phyloP scores from a whole-genome alignment of 345 rosid genomes.

The Pugionium cornutum region DNA sequence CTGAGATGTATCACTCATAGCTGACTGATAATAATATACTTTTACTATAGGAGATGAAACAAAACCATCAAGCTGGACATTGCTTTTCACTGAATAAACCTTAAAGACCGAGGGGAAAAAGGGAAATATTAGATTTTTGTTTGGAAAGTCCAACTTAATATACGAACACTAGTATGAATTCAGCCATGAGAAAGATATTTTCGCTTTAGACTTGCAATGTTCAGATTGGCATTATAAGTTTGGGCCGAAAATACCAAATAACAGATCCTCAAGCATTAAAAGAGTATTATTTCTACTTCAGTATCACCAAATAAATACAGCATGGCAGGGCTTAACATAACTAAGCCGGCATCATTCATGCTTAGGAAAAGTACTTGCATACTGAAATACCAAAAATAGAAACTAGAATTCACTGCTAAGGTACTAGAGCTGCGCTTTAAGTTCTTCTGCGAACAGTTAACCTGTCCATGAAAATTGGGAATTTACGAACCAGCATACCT shows the following conservation, averaged over 20 bases:
- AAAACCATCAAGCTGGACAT: slow-evolving; percentile 59
- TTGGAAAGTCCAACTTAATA: slow-evolving; percentile 15
- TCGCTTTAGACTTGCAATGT: slow-evolving; percentile 13
- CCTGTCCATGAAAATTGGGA: slow-evolving; percentile 14
- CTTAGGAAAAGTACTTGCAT: slow-evolving; percentile 28
- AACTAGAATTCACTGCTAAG: not conserved
- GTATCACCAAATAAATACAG: slow-evolving; percentile 24
- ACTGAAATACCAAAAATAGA: slow-evolving; percentile 24
- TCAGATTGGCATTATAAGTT: slow-evolving; percentile 25
- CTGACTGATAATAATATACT: slow-evolving; percentile 62
- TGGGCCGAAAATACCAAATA: slow-evolving; percentile 20
- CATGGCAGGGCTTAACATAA: slow-evolving; percentile 7
- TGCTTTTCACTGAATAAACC: slow-evolving; percentile 79
- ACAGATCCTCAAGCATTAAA: slow-evolving; percentile 5
- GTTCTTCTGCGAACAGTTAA: slow-evolving; percentile 18
- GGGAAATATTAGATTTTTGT: slow-evolving; percentile 25
- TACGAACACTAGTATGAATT: slow-evolving; percentile 4
- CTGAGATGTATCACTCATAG: slow-evolving; percentile 38
- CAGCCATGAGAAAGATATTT: slow-evolving; percentile 14
- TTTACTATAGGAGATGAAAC: slow-evolving; percentile 71
- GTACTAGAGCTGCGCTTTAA: slow-evolving; percentile 9
- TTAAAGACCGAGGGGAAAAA: slow-evolving; percentile 34
- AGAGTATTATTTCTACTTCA: slow-evolving; percentile 23
- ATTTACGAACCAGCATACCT: slow-evolving; percentile 52
- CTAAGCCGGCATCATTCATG: slow-evolving; percentile 4